Conservation (phyloP, 2,329 filamentous ascomycete species). For the Fusarium sp. region DNA sequence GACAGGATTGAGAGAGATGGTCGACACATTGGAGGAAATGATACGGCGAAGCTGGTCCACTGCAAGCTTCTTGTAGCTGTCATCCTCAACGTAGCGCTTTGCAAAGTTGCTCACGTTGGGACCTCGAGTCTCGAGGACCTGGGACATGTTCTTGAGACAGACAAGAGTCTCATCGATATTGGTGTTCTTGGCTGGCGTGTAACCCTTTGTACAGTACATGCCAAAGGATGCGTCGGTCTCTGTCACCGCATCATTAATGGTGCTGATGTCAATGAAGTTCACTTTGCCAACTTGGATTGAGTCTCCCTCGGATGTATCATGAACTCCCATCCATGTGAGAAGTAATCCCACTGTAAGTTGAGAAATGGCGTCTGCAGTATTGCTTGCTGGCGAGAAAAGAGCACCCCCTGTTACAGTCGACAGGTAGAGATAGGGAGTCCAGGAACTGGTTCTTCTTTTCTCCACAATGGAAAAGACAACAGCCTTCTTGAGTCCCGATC, state of each 20-base stretch:
- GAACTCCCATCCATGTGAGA: constrained; percentile 41
- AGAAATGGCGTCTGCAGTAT: constrained; percentile 50
- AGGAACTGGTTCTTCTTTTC: constrained; percentile 26
- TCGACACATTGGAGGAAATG: constrained; percentile 56
- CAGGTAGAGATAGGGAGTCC: constrained; percentile 55
- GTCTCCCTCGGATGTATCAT: constrained; percentile 22
- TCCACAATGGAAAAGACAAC: constrained; percentile 58
- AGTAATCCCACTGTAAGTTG: constrained; percentile 52
- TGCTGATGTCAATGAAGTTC: constrained; percentile 19
- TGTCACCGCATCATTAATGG: constrained; percentile 24
- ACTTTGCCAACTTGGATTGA: constrained; percentile 16
- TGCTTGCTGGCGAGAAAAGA: constrained; percentile 49
- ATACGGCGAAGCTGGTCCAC: constrained; percentile 55
- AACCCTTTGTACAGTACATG: constrained; percentile 11
- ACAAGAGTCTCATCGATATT: constrained; percentile 26
- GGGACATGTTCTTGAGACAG: constrained; percentile 41
- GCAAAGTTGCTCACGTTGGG: constrained; percentile 50
- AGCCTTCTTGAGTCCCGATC: constrained; percentile 50
- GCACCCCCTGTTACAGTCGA: constrained; percentile 55
- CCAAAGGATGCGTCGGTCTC: constrained; percentile 3
- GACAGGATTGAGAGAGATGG: constrained; percentile 61
- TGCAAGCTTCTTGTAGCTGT: constrained; percentile 53
- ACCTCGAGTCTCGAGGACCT: constrained; percentile 39
- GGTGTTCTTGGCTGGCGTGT: background rate
- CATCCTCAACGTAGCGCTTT: constrained; percentile 55